Conservation (phyloP, 192 early-diverging fungal species). For the Coemansia sp. region DNA sequence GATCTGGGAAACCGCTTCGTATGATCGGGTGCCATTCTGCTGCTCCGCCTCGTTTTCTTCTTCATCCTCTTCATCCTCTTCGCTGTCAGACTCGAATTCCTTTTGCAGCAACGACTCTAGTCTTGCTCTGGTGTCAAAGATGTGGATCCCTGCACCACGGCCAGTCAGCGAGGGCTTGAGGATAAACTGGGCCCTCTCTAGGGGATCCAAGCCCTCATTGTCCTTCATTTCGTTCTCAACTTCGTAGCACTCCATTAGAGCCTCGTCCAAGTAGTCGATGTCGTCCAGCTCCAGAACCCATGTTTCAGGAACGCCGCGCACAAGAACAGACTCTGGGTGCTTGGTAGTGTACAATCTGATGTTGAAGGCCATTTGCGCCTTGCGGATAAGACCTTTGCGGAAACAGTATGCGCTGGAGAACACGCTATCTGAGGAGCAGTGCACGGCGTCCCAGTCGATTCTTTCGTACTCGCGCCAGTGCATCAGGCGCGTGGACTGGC, state of each 20-base stretch:
- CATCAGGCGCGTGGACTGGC: slow-evolving; percentile 19
- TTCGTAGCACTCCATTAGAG: slow-evolving; percentile 66
- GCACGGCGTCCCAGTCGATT: slow-evolving; percentile 59
- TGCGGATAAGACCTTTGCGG: slow-evolving; percentile 68
- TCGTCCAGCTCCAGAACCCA: slow-evolving; percentile 67
- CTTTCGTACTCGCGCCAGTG: slow-evolving; percentile 69
- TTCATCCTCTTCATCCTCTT: slow-evolving; percentile 32
- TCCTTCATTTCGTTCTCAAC: slow-evolving; percentile 57
- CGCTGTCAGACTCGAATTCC: slow-evolving; percentile 48
- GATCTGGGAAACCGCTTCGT: slow-evolving; percentile 56
- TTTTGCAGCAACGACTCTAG: slow-evolving; percentile 53
- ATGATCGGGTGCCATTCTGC: slow-evolving; percentile 4
- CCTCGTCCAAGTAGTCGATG: slow-evolving; percentile 66
- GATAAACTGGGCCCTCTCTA: slow-evolving; percentile 56
- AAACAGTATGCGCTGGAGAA: slow-evolving; percentile 63
- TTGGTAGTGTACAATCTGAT: slow-evolving; percentile 60
- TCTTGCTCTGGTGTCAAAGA: slow-evolving; percentile 59
- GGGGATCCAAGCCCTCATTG: slow-evolving; percentile 47
- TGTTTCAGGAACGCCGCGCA: slow-evolving; percentile 58
- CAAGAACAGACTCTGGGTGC: slow-evolving; percentile 57
- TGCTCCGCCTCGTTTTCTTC: slow-evolving; percentile 9
- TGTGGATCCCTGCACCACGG: slow-evolving; percentile 62
- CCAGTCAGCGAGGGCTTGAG: slow-evolving; percentile 66
- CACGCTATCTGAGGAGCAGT: slow-evolving; percentile 30
- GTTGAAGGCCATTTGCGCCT: slow-evolving; percentile 65